phyloP scores from a whole-genome alignment of 2,329 filamentous ascomycete species.

The Coniochaeta pulveracea region DNA sequence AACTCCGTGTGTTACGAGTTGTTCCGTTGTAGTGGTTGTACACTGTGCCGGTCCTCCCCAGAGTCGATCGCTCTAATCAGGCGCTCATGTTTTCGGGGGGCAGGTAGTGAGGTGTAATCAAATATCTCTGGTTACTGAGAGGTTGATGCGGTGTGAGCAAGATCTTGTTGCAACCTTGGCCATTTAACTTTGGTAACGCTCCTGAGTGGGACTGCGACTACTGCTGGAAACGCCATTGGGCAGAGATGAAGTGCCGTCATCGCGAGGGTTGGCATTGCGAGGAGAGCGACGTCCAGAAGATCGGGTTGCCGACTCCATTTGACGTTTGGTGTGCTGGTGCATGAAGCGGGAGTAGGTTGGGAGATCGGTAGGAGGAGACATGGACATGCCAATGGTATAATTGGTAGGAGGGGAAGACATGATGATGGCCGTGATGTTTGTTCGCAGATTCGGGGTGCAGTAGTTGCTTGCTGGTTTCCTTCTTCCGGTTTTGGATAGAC shows the following conservation, averaged over 20 bases:
- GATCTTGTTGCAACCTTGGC: too few species aligned
- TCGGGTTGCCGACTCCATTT: constrained; percentile 47
- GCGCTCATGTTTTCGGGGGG: too few species aligned
- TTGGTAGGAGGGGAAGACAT: constrained; percentile 13
- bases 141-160: too few species aligned
- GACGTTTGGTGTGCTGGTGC: constrained; percentile 53
- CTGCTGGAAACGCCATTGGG: constrained; percentile 14
- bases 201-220: constrained; percentile 9
- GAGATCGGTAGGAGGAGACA: constrained; percentile 16
- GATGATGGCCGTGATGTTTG: constrained; percentile 5
- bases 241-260: constrained; percentile 12
- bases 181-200: constrained; percentile 12
- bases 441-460: too few species aligned
- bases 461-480: too few species aligned
- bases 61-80: too few species aligned
- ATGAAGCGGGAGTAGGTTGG: constrained; percentile 45
- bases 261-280: constrained; percentile 6
- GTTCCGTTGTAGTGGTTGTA: too few species aligned
- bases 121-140: too few species aligned
- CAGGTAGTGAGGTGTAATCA: too few species aligned
- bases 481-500: neutral
- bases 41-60: too few species aligned
- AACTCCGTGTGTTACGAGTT: too few species aligned
- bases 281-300: constrained; percentile 24
- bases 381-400: constrained; percentile 12